Evolutionary conservation across 305 asterid genomes (phyloP).

Genomic region (Fraxinus albicans): DNA sequence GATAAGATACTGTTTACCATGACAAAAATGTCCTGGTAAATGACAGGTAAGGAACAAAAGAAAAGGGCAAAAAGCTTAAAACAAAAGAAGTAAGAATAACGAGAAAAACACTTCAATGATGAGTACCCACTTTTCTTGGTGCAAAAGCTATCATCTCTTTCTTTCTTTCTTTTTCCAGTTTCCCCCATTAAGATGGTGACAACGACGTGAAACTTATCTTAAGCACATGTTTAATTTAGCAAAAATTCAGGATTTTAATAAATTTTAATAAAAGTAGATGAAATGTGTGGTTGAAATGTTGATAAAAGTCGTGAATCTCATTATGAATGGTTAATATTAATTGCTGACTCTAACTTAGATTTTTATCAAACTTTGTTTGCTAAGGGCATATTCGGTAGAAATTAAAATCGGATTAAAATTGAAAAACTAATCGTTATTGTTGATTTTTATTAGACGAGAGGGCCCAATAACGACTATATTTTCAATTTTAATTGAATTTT

Average conservation of each 20-base stretch:
- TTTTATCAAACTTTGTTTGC: background rate
- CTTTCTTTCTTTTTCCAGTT: slow-evolving; percentile 16
- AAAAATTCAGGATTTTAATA: background rate
- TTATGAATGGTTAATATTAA: background rate
- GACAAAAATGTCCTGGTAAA: slow-evolving; percentile 40
- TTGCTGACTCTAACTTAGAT: background rate
- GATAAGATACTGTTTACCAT: slow-evolving; percentile 12
- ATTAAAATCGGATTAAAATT: too few relatives aligned
- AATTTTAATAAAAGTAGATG: too few relatives aligned
- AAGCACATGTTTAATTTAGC: background rate
- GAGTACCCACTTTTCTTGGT: slow-evolving; percentile 64
- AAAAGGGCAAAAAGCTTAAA: slow-evolving; percentile 42
- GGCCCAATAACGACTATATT: too few relatives aligned
- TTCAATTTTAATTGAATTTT: too few relatives aligned
- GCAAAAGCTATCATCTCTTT: slow-evolving; percentile 51
- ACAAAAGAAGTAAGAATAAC: slow-evolving; percentile 33
- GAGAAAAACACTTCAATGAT: slow-evolving; percentile 56
- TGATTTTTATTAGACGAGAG: too few relatives aligned
- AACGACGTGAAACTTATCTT: slow-evolving; percentile 33
- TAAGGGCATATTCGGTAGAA: too few relatives aligned
- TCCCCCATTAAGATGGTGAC: slow-evolving; percentile 45
- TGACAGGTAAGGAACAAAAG: slow-evolving; percentile 41
- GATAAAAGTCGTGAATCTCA: background rate
- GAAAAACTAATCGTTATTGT: too few relatives aligned
- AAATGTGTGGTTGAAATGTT: too few relatives aligned